Base-by-base conservation (phyloP, 495 filamentous ascomycete species). In the Daldinia bambusicola region DNA sequence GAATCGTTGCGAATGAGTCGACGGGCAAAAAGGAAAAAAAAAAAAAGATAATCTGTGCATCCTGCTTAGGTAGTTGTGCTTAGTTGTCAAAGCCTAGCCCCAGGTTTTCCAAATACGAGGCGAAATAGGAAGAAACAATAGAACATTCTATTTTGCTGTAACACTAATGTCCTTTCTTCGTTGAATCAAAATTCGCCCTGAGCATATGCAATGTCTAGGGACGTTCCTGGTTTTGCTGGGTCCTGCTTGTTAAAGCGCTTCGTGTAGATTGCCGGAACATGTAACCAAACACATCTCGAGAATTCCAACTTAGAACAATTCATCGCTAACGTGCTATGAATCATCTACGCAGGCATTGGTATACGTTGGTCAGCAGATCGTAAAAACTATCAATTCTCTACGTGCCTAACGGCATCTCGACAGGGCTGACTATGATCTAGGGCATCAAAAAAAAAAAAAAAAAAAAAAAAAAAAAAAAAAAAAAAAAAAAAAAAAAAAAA, bases 61-160 rank as follows among this genome's bases (percentile, higher is more conserved):
- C 61, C 51, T 72, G 61, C 56, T 71, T 26, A 26, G 26, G 1
- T 67, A 58, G 59, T 59, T 67, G 69, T 71, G 63, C 51, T 32
- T 53, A 53, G 43, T 48, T 48, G 43, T 48, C 43, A 48, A 20
- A 6, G 43, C 18, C 43, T 18, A 36, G 43, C 18, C 43, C 43
- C 43, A 30, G 48, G 60, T 60, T 1, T 50, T 55, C 70, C 43
- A 69, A 69, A 72, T 72, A 72, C 70, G 70, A 72, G 70, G 64
- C 70, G 32, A 72, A 71, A 67, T 67, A 71, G 58, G 57, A 63
- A 43, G 55, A 57, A 57, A 38, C 40, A 57, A 38, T 57, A 57
- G 55, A 32, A 40, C 18, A 56, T 61, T 41, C 41, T 45, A 32
- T 38, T 50, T 34, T 56, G 55, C 20, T 66, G 57, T 62, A 18